Evolutionary conservation across 2,329 filamentous ascomycete species (phyloP), one percentile per base, ranked within the genome.

Genomic region (Alternaria brassicae): DNA sequence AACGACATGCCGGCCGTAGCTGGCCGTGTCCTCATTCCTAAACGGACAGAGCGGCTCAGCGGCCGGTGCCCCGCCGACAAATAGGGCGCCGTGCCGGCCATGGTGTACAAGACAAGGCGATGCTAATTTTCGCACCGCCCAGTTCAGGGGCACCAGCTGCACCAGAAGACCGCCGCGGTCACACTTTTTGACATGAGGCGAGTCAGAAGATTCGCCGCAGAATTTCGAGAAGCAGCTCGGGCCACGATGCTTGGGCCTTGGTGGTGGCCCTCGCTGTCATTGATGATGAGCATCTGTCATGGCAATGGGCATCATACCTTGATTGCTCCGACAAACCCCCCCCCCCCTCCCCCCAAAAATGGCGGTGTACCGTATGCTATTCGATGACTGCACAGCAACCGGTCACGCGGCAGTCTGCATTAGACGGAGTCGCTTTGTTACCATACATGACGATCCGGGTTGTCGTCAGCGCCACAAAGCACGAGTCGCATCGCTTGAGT

Each of bases 401-500:
- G 28, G 65, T 61, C 61, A 62, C 59, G 58, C 68, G 60, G 67
- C 63, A 47, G 53, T 52, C 55, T 53, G 60, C 67, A 65, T 62
- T 50, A 51, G 23, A 45, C 57, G 53, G 60, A 61, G 60, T 61
- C 49, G 63, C 63, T 63, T 63, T 62, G 63, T 61, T 65, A 61
- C 58, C 51, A 63, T 57, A 61, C 42, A 56, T 67, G 60, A 65
- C 58, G 60, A 68, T 66, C 61, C 65, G 57, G 58, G 58, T 66
- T 51, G 60, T 59, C 55, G 61, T 63, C 67, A 64, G 62, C 60
- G 62, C 61, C 44, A 40, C 91, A 92, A 2, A 87, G 0, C 89
- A 91, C 21, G 97, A 96, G 72, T 89, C 92, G 0, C 88, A 62
- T 91, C 54, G 91, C 92, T 1, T 54, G 50, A 51, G 17, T 56